phyloP scores from a whole-genome alignment of 768 basidiomycete species.

The Leucocoprinus leucothites region DNA sequence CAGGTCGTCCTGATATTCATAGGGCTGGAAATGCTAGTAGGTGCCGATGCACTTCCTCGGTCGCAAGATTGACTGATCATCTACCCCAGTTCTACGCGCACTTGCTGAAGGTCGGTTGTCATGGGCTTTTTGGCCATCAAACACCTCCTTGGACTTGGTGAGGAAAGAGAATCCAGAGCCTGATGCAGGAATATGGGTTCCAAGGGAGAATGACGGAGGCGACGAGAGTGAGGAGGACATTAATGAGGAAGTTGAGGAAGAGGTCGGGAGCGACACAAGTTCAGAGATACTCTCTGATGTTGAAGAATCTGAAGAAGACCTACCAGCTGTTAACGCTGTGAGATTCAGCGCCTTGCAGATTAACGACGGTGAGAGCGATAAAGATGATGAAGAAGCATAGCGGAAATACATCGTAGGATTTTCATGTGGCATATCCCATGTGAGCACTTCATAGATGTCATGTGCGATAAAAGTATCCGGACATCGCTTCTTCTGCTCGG shows the following conservation, averaged over 20 bases:
- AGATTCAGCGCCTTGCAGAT: conserved; percentile 41
- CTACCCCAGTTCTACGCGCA: conserved; percentile 66
- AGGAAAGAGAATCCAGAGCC: conserved; percentile 22
- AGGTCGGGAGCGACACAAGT: conserved; percentile 26
- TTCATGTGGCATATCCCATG: not conserved
- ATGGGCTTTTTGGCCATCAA: conserved; percentile 88
- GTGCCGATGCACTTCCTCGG: conserved; percentile 26
- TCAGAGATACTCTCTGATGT: conserved; percentile 25
- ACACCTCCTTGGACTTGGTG: conserved; percentile 24
- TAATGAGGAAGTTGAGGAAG: conserved; percentile 15
- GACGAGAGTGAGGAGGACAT: conserved; percentile 21
- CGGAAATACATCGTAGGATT: not conserved
- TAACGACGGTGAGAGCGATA: conserved; percentile 19
- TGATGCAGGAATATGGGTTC: conserved; percentile 59
- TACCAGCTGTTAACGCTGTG: conserved; percentile 24
- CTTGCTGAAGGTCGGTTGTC: conserved; percentile 76
- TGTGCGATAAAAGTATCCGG: not conserved
- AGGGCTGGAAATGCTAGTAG: conserved; percentile 87
- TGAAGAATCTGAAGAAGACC: conserved; percentile 19
- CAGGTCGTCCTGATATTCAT: conserved; percentile 83
- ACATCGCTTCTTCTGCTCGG: not conserved
- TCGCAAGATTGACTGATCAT: not conserved
- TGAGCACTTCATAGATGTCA: not conserved
- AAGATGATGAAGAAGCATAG: conserved; percentile 18
- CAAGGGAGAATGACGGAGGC: conserved; percentile 25